Conservation (phyloP, 176 grass and related monocot species). For the Areca catechu region DNA sequence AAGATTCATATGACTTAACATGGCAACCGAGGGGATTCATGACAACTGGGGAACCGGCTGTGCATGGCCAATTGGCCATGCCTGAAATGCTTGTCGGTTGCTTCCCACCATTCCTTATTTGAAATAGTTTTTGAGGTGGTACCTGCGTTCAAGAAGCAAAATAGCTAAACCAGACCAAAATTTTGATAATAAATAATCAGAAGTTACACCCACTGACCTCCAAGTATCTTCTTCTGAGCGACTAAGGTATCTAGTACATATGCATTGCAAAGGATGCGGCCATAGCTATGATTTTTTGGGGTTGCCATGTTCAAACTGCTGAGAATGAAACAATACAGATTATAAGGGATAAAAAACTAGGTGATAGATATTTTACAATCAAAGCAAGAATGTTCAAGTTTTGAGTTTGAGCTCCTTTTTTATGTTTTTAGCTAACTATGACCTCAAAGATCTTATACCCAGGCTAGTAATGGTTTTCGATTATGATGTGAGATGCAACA, state of each 20-base stretch:
- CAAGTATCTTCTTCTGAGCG: conserved; percentile 47
- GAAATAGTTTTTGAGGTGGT: conserved; percentile 57
- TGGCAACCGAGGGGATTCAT: conserved; percentile 95
- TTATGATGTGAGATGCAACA: too few relatives aligned
- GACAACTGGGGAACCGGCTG: conserved; percentile 55
- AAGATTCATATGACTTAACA: conserved; percentile 53
- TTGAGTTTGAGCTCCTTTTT: too few relatives aligned
- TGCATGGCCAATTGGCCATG: conserved; percentile 88
- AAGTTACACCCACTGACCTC: conserved; percentile 21
- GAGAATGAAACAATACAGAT: too few relatives aligned
- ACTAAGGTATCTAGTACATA: conserved; percentile 37
- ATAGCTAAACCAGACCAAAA: too few relatives aligned
- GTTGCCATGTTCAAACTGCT: conserved; percentile 13
- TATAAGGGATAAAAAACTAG: too few relatives aligned
- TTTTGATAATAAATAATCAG: too few relatives aligned
- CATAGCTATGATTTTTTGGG: conserved; percentile 11
- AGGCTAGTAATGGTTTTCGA: too few relatives aligned
- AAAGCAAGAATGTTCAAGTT: too few relatives aligned
- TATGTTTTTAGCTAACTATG: too few relatives aligned
- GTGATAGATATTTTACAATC: too few relatives aligned
- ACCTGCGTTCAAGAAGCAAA: conserved; percentile 33
- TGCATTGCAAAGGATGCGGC: conserved; percentile 19
- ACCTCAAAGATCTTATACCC: too few relatives aligned
- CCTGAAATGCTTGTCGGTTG: conserved; percentile 78
- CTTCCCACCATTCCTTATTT: conserved; percentile 70